These are phyloP conservation scores for Hanseniaspora uvarum DNA, from an alignment of 1,139 yeast species.

Conservation along the genomic window DNA sequence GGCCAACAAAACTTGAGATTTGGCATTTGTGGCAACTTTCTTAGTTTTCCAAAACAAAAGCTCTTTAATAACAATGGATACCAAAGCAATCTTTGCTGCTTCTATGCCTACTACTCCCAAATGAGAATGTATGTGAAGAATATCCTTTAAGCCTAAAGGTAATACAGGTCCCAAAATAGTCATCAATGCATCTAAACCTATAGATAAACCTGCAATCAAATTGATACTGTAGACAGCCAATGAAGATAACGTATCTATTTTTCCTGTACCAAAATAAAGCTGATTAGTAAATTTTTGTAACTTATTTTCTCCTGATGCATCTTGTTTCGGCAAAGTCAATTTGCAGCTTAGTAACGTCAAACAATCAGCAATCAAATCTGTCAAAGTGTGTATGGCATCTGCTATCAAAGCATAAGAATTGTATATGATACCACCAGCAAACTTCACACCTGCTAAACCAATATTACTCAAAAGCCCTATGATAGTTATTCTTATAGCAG, in stretches of 20 bases:
- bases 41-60: constrained; percentile 74
- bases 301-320: constrained; percentile 37
- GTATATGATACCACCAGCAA: constrained; percentile 78
- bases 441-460: constrained; percentile 77
- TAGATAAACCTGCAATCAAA: constrained; percentile 77
- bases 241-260: constrained; percentile 85
- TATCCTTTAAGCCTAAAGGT: constrained; percentile 46
- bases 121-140: constrained; percentile 40
- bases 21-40: constrained; percentile 62
- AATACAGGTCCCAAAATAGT: constrained; percentile 59
- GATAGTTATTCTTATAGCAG: constrained; percentile 91
- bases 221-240: constrained; percentile 74
- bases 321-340: constrained; percentile 48
- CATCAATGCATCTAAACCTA: constrained; percentile 77
- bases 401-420: constrained; percentile 92
- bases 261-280: constrained; percentile 63
- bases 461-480: constrained; percentile 75
- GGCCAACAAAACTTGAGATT: constrained; percentile 83
- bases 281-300: background rate
- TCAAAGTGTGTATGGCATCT: constrained; percentile 84
- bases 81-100: constrained; percentile 83
- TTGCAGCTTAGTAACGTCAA: constrained; percentile 83
- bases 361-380: constrained; percentile 82
- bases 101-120: constrained; percentile 47
- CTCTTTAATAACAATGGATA: constrained; percentile 75